Percentiles rank a stretch among this genome's conserved stretches.
Evolutionary conservation across 2,329 filamentous ascomycete species (phyloP).

Genomic region (Fusarium pseudoanthophilum): DNA sequence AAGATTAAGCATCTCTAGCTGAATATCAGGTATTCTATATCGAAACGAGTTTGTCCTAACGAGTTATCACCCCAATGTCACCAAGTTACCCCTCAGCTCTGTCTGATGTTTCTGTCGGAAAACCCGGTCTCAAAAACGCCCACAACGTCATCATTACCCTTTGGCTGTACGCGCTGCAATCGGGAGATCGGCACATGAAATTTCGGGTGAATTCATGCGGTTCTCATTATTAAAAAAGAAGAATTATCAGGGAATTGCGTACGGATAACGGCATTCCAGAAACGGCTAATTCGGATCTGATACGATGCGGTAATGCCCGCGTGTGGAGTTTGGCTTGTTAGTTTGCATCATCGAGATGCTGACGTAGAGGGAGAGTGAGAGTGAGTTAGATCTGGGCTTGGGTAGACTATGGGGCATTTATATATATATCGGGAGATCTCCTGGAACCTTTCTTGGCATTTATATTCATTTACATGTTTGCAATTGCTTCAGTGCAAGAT

Average conservation of each 20-base stretch:
- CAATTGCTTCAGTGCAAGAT: neutral
- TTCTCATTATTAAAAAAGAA: neutral
- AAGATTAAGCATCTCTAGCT: neutral
- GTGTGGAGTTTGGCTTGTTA: slow-evolving; percentile 12
- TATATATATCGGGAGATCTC: neutral
- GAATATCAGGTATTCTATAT: neutral
- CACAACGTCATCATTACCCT: slow-evolving; percentile 34
- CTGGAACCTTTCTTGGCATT: neutral
- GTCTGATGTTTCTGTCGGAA: slow-evolving; percentile 1
- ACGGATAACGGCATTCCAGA: slow-evolving; percentile 20
- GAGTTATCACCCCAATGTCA: neutral
- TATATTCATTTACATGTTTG: neutral
- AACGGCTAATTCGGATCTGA: slow-evolving; percentile 23
- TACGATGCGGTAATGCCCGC: neutral
- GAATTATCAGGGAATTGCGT: slow-evolving; percentile 10
- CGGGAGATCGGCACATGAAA: slow-evolving; percentile 33
- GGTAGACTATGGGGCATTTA: neutral
- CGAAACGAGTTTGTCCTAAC: neutral
- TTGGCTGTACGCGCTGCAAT: neutral
- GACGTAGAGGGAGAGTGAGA: slow-evolving; percentile 14
- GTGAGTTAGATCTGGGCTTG: neutral
- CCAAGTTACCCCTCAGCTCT: slow-evolving; percentile 5
- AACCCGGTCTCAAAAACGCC: slow-evolving; percentile 1
- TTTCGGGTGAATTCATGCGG: neutral
- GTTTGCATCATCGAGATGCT: slow-evolving; percentile 42